Conservation (phyloP, 2,329 filamentous ascomycete species). For the Talaromyces sp. region DNA sequence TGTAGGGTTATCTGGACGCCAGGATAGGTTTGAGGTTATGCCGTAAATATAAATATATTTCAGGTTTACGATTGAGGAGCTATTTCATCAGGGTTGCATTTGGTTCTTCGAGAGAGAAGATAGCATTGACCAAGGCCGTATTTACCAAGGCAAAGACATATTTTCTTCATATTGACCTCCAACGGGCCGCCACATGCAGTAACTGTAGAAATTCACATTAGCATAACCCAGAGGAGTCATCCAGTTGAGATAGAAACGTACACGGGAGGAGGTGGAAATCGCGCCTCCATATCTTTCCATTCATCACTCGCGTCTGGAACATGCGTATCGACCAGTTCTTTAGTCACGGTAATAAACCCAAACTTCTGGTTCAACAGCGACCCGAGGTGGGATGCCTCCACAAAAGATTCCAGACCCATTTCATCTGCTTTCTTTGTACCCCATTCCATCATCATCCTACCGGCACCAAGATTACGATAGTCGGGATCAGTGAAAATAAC, state of each 20-base stretch:
- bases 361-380: conserved; percentile 1
- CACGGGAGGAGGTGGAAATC: neutral
- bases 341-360: neutral
- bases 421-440: neutral
- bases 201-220: neutral
- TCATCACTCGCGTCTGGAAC: neutral
- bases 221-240: neutral
- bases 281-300: neutral
- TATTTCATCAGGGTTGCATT: neutral
- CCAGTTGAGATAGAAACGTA: neutral
- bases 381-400: neutral
- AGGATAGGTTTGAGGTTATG: too few relatives aligned
- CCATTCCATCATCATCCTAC: neutral
- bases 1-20: too few relatives aligned
- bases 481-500: conserved; percentile 1
- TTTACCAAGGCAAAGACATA: neutral
- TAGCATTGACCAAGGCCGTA: neutral
- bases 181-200: neutral
- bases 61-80: neutral
- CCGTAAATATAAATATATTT: too few relatives aligned
- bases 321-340: neutral
- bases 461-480: neutral
- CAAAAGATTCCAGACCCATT: neutral
- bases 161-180: neutral
- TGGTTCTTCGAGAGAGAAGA: neutral